phyloP scores from a whole-genome alignment of 1,139 yeast genomes.

The Suhomyces atakaporum region DNA sequence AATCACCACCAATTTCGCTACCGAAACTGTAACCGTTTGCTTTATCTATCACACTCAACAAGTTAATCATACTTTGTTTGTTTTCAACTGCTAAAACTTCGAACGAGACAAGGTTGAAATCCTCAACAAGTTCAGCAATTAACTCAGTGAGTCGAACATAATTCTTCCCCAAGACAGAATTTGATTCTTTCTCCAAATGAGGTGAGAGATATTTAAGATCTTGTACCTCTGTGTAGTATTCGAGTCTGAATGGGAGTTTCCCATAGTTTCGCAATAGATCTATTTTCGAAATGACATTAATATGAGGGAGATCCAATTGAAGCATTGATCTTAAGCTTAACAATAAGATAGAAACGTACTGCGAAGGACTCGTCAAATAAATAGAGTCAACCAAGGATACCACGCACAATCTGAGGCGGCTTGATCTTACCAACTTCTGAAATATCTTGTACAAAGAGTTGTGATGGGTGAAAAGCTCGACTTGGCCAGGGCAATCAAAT shows the following conservation, averaged over 20 bases:
- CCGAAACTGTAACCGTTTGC: constrained; percentile 96
- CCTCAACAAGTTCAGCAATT: constrained; percentile 82
- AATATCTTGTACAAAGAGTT: constrained; percentile 41
- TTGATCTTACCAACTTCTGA: constrained; percentile 39
- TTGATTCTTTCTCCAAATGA: constrained; percentile 67
- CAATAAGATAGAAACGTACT: constrained; percentile 80
- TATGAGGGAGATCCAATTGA: constrained; percentile 47
- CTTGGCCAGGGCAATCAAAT: constrained; percentile 78
- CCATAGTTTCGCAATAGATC: constrained; percentile 73
- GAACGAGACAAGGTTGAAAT: constrained; percentile 83
- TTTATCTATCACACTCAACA: constrained; percentile 77
- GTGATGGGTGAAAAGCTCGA: constrained; percentile 51
- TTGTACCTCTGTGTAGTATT: constrained; percentile 90
- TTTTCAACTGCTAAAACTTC: constrained; percentile 92
- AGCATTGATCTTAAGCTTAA: constrained; percentile 72
- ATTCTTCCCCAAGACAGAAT: constrained; percentile 57
- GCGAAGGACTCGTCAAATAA: constrained; percentile 84
- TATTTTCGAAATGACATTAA: constrained; percentile 72
- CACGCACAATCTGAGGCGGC: constrained; percentile 77
- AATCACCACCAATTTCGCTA: constrained; percentile 92
- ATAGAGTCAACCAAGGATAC: constrained; percentile 86
- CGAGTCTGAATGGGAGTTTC: constrained; percentile 67
- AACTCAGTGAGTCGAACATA: constrained; percentile 73
- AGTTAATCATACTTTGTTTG: constrained; percentile 83
- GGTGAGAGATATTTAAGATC: constrained; percentile 74